These are phyloP conservation scores for sunflower (Helianthus annuus) DNA, from an alignment of 129 eudicot genomes.

Conservation along the genomic window DNA sequence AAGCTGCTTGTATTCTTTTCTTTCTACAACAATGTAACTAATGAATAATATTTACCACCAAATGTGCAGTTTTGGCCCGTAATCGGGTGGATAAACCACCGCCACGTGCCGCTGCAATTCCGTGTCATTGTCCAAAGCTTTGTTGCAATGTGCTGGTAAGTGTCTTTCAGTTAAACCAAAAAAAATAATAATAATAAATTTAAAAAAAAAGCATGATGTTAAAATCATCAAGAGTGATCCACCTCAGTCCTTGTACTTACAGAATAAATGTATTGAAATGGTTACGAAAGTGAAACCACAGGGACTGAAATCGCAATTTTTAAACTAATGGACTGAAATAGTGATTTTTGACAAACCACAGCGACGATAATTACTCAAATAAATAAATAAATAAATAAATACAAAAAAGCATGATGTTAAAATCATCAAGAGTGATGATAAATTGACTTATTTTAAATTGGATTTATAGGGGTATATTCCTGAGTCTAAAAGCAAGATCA, in stretches of 20 bases:
- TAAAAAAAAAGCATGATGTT: not conserved
- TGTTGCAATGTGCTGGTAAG: conserved; percentile 86
- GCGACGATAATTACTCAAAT: too few species aligned
- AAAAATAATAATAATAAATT: too few species aligned
- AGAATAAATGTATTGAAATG: too few species aligned
- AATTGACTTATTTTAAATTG: not conserved
- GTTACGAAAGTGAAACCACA: too few species aligned
- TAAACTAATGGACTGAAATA: too few species aligned
- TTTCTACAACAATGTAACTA: not conserved
- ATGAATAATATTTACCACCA: not conserved
- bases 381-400: too few species aligned
- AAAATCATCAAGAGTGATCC: not conserved
- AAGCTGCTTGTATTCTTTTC: not conserved
- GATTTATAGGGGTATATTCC: conserved; percentile 78
- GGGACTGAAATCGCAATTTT: too few species aligned
- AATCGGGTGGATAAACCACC: conserved; percentile 93
- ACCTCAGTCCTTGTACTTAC: too few species aligned
- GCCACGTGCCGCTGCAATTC: conserved; percentile 82
- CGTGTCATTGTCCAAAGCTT: conserved; percentile 87
- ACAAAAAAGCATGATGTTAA: not conserved
- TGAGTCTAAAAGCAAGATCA: conserved; percentile 77
- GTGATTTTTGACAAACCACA: too few species aligned
- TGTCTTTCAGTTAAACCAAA: not conserved
- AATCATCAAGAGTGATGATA: not conserved
- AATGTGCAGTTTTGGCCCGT: conserved; percentile 87